phyloP scores from a whole-genome alignment of 345 rosid genomes.

The Acer campestre region DNA sequence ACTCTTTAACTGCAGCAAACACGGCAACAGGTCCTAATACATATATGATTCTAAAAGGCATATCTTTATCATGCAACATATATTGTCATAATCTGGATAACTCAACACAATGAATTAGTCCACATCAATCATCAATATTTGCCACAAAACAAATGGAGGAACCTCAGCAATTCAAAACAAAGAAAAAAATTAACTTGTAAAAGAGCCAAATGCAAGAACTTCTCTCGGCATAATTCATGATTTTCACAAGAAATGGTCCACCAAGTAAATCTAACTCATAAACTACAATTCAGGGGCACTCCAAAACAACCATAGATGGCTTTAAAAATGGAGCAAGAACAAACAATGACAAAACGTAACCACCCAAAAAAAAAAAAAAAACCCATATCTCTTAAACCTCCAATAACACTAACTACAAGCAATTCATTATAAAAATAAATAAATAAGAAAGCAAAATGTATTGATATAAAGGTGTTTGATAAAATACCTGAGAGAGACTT shows the following conservation, averaged over 20 bases:
- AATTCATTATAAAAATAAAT: neutral
- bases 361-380: neutral
- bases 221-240: neutral
- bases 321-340: neutral
- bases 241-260: neutral
- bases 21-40: neutral
- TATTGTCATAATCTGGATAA: neutral
- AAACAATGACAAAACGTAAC: neutral
- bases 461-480: neutral
- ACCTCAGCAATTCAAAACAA: neutral
- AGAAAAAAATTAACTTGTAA: neutral
- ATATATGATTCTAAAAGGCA: neutral
- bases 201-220: slow-evolving; percentile 6
- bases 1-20: neutral
- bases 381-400: neutral
- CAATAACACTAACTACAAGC: neutral
- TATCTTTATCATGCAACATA: neutral
- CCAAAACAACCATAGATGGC: neutral
- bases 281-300: neutral
- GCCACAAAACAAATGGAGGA: neutral
- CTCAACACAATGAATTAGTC: neutral
- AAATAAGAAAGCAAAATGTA: neutral
- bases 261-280: neutral
- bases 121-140: neutral
- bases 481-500: slow-evolving; percentile 29